Base-by-base conservation (phyloP, 2,329 filamentous ascomycete genomes). In the Pseudogymnoascus destructans region DNA sequence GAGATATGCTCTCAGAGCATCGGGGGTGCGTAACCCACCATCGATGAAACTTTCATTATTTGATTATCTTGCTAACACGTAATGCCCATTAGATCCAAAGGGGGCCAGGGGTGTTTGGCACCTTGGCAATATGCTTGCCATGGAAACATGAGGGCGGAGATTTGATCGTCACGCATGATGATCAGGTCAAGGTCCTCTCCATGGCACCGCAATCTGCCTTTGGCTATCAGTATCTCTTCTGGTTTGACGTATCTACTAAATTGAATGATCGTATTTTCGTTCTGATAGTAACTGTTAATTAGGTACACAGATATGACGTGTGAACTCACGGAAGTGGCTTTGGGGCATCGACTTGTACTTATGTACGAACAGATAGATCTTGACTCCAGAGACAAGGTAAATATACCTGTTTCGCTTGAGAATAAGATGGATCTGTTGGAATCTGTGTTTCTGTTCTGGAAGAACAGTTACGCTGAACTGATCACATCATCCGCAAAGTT, bases 231-330 rank as follows among this genome's bases (percentile, higher is more conserved):
- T 68, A 64, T 36, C 64, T 72, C 9, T 69, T 70, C 4, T 73
- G 73, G 58, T 63, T 58, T 59, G 66, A 49, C 15, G 11, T 30
- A 7, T n/a, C 19, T 19, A 6, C 17, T 27, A 42, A 23, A 8
- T 25, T n/a, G 5, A n/a, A 58, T 42, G 15, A 5, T 54, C n/a
- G n/a, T 42, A 13, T 42, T 19, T 13, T 32, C 21, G 49, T 25
- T 21, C 5, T 35, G 3, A 8, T 19, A 10, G 15, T 38, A 19
- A 38, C 59, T 30, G 2, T 33, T 32, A 3, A 11, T 7, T 21
- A 75, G 73, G 79, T 81, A 78, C 64, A 74, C 76, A 0, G 77
- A 81, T 58, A 76, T 80, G 0, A 70, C 68, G 1, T 76, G 80
- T 62, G 73, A 81, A 64, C 70, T 79, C n/a, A 67, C 73, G 13